A percentile compares a stretch with the other conserved stretches of the same genome.
These are phyloP conservation scores for Adansonia gregorii DNA, from an alignment of 441 rosid genomes.

Conservation along the genomic window DNA sequence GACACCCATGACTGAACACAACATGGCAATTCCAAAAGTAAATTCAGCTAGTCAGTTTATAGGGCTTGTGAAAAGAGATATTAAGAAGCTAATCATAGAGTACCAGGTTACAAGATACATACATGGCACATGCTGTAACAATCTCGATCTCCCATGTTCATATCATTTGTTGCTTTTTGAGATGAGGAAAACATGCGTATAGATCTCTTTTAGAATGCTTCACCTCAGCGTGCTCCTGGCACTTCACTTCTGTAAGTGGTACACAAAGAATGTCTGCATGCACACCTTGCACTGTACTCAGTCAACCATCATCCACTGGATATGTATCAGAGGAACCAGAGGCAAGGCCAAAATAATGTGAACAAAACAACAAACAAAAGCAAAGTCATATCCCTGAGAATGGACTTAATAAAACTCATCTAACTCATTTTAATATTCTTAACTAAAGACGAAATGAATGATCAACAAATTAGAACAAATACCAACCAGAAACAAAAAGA, in stretches of 20 bases:
- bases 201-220: slow-evolving; percentile 26
- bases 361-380: neutral
- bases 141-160: slow-evolving; percentile 5
- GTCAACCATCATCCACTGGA: neutral
- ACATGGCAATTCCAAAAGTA: neutral
- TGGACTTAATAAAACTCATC: neutral
- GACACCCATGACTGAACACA: neutral
- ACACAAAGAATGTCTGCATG: slow-evolving; percentile 32
- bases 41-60: neutral
- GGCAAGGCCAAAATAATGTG: neutral
- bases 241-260: slow-evolving; percentile 29
- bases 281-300: slow-evolving; percentile 31
- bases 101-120: slow-evolving; percentile 14
- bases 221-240: slow-evolving; percentile 26
- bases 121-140: neutral
- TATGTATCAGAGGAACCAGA: neutral
- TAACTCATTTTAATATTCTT: neutral
- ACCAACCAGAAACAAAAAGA: neutral
- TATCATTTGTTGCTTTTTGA: slow-evolving; percentile 15
- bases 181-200: slow-evolving; percentile 27
- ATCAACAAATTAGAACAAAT: neutral
- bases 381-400: neutral
- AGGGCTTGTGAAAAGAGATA: neutral
- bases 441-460: neutral
- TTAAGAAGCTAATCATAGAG: slow-evolving; percentile 2